These are phyloP conservation scores for Lumnitzera littorea DNA, from an alignment of 345 rosid genomes.

Conservation along the genomic window DNA sequence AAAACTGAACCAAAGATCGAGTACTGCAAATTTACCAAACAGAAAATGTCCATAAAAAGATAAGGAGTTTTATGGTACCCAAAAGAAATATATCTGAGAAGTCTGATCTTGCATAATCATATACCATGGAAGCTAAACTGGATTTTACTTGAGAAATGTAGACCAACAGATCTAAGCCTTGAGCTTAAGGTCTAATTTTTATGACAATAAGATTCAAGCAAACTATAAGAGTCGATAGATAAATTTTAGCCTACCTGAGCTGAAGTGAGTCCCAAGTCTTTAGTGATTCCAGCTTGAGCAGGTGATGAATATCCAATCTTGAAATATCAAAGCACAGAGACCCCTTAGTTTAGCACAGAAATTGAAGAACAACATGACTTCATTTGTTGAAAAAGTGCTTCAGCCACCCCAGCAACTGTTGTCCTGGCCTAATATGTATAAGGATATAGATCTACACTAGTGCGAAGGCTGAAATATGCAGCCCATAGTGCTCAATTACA, in stretches of 20 bases:
- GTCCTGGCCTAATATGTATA: too few species aligned
- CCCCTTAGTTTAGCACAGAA: background rate
- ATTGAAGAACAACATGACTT: background rate
- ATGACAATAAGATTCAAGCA: too few species aligned
- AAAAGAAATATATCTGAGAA: background rate
- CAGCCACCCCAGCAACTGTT: too few species aligned
- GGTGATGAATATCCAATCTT: conserved; percentile 92
- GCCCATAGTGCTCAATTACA: too few species aligned
- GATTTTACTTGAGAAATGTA: too few species aligned
- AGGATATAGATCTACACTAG: too few species aligned
- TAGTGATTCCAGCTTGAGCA: conserved; percentile 65
- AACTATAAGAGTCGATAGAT: too few species aligned
- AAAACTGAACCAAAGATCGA: conserved; percentile 73
- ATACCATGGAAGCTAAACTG: too few species aligned
- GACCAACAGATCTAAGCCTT: too few species aligned
- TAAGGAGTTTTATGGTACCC: background rate
- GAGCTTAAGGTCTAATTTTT: too few species aligned
- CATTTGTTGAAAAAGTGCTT: too few species aligned
- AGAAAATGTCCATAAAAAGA: background rate
- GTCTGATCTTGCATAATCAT: background rate
- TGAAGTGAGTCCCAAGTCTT: conserved; percentile 51
- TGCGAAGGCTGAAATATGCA: too few species aligned
- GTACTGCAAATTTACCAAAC: conserved; percentile 32
- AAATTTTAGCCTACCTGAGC: conserved; percentile 33
- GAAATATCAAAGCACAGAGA: conserved; percentile 2